Base-by-base conservation (phyloP, 352 stramenopile genomes). In the Detonula confervacea region DNA sequence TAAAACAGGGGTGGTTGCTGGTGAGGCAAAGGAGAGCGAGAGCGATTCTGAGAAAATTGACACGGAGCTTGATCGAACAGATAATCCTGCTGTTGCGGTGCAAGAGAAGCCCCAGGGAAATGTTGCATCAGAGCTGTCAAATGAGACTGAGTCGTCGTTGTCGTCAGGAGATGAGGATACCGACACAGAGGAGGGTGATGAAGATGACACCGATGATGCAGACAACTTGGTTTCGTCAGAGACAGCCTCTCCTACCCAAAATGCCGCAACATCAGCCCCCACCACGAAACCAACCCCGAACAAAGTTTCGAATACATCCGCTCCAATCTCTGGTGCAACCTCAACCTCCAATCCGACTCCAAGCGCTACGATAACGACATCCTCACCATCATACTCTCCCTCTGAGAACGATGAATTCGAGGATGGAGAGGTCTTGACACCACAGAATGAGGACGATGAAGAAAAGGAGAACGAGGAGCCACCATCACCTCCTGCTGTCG, bases 371-470 rank as follows among this genome's bases (percentile, higher is more conserved):
- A 54, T 20, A 44, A 70, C 47, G 51, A 44, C 71, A 27, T 42
- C 33, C 33, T 11, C 5, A 42, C 33, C 33, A 42, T 12, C 33
- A 42, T 42, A 5, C 33, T 59, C 39, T 30, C 39, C 30, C n/a
- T 39, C 54, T 55, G 49, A 77, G 9, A 73, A 67, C 33, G 65
- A 59, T 18, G 33, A 63, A 39, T 81, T 81, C 33, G 59, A 66
- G 24, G 59, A 82, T 60, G 74, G 49, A 52, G 55, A 77, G 44
- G 35, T 47, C 11, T 47, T 55, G 1, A 25, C 72, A n/a, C 1
- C 25, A 30, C 16, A 8, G 16, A 5, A 51, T 12, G 55, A 64
- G 30, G 33, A 51, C 4, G 55, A 22, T 22, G 25, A 39, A 52
- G 59, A 68, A 39, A 29, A 60, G 16, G 42, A 56, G 20, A 20